phyloP scores from a whole-genome alignment of 345 rosid genomes.

The Populus nigra region DNA sequence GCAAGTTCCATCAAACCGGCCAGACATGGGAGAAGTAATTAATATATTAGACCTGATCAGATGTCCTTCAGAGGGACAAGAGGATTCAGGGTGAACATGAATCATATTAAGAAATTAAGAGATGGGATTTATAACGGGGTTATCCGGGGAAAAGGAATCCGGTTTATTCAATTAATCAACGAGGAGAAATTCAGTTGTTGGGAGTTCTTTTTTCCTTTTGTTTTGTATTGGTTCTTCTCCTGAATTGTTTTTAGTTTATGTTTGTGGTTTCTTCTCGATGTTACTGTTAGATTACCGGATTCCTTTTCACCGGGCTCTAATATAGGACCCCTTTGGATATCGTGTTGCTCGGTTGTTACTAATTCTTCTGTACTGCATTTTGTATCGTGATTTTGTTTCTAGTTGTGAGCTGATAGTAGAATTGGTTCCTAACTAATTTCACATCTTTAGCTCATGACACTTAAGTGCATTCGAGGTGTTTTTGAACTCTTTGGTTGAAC shows the following conservation, averaged over 20 bases:
- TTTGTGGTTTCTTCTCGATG: slow-evolving; percentile 43
- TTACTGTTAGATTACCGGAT: slow-evolving; percentile 52
- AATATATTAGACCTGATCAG: slow-evolving; percentile 73
- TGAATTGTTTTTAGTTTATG: slow-evolving; percentile 26
- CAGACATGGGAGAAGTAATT: slow-evolving; percentile 91
- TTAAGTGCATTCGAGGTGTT: neutral
- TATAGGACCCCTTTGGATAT: slow-evolving; percentile 33
- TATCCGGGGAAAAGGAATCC: slow-evolving; percentile 86
- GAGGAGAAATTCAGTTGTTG: slow-evolving; percentile 41
- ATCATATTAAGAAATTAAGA: slow-evolving; percentile 17
- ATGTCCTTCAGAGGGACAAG: slow-evolving; percentile 89
- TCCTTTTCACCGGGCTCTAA: slow-evolving; percentile 73
- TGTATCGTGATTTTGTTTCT: neutral
- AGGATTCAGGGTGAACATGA: slow-evolving; percentile 50
- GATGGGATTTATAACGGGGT: slow-evolving; percentile 18
- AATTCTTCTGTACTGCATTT: slow-evolving; percentile 9
- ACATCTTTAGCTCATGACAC: neutral
- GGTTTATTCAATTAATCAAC: slow-evolving; percentile 37
- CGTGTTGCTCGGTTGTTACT: slow-evolving; percentile 5
- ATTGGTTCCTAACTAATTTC: neutral
- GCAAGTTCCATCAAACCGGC: slow-evolving; percentile 92
- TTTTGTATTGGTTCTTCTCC: slow-evolving; percentile 31
- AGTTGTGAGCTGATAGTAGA: neutral
- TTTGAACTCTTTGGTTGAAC: neutral
- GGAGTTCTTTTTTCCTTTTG: slow-evolving; percentile 15